Percentiles rank a stretch among this genome's conserved stretches.
These are phyloP conservation scores for Starmerella floricola DNA, from an alignment of 805 yeast species.

Conservation along the genomic window DNA sequence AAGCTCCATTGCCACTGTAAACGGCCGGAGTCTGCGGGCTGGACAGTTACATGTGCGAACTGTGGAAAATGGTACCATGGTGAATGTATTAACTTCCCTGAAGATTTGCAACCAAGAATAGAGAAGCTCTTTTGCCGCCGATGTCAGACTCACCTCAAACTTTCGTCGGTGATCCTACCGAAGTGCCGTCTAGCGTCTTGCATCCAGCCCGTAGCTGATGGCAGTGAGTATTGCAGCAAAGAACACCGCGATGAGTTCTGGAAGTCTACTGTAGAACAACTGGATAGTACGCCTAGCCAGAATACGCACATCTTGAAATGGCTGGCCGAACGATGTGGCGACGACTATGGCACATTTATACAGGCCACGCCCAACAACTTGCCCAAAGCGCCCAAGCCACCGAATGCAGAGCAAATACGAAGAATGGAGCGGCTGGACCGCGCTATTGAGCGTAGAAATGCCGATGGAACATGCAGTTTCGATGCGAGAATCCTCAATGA, in stretches of 20 bases:
- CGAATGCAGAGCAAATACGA: neutral
- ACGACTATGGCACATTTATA: neutral
- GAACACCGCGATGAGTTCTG: constrained; percentile 9
- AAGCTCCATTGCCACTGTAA: neutral
- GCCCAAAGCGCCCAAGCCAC: neutral
- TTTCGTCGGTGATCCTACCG: neutral
- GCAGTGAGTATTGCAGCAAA: constrained; percentile 3
- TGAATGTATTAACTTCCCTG: constrained; percentile 7
- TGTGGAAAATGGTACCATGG: constrained; percentile 16
- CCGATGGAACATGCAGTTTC: constrained; percentile 4
- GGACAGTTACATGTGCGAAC: constrained; percentile 5
- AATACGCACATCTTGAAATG: neutral
- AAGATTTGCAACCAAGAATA: neutral
- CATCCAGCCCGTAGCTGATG: neutral
- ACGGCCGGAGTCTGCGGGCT: neutral
- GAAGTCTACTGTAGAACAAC: neutral
- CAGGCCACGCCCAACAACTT: constrained; percentile 3
- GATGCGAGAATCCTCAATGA: neutral
- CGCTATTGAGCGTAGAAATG: neutral
- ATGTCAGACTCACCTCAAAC: neutral
- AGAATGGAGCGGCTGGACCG: neutral
- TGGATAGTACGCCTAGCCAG: neutral
- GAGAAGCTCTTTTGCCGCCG: constrained; percentile 3
- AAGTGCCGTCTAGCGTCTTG: constrained; percentile 9
- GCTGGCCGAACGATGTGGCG: constrained; percentile 5